phyloP scores from a whole-genome alignment of 1,139 yeast species.

The Saccharomyces hybrid region DNA sequence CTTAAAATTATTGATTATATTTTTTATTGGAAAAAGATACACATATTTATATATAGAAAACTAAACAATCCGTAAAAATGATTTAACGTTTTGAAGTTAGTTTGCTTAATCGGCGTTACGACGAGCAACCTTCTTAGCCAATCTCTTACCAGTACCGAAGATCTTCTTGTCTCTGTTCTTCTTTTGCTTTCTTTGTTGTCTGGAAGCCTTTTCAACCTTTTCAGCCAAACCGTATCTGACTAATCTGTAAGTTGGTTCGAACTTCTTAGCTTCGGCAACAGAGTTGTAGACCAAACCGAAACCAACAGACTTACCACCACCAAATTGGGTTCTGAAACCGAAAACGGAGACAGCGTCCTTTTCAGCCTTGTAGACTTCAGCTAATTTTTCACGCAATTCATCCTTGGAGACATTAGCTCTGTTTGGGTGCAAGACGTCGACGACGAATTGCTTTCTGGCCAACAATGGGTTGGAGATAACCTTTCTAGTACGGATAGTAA shows the following conservation, averaged over 20 bases:
- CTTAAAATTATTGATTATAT: background rate
- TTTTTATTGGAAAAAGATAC: slow-evolving; percentile 1
- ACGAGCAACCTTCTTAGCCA: slow-evolving; percentile 82
- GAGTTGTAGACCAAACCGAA: slow-evolving; percentile 99
- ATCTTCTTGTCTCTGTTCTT: slow-evolving; percentile 99
- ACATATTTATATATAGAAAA: background rate
- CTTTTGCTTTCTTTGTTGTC: slow-evolving; percentile 99
- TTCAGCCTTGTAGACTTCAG: slow-evolving; percentile 95
- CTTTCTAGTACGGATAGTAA: slow-evolving; percentile 99
- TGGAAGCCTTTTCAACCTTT: slow-evolving; percentile 93
- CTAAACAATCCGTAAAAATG: background rate
- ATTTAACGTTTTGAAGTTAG: background rate
- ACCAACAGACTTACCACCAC: slow-evolving; percentile 99
- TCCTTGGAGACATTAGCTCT: slow-evolving; percentile 99
- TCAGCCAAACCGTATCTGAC: slow-evolving; percentile 97
- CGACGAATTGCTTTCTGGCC: slow-evolving; percentile 99
- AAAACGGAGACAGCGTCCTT: slow-evolving; percentile 98
- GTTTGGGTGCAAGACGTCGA: slow-evolving; percentile 99
- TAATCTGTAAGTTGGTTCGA: slow-evolving; percentile 98
- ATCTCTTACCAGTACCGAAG: slow-evolving; percentile 96
- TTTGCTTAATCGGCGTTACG: slow-evolving; percentile 38
- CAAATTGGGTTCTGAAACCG: slow-evolving; percentile 99
- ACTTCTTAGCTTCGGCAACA: slow-evolving; percentile 94
- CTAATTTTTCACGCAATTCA: slow-evolving; percentile 96
- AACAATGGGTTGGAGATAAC: slow-evolving; percentile 99